Evolutionary conservation across 441 rosid genomes (phyloP), one percentile per base, ranked within the genome.

Genomic region (Manihot esculenta): DNA sequence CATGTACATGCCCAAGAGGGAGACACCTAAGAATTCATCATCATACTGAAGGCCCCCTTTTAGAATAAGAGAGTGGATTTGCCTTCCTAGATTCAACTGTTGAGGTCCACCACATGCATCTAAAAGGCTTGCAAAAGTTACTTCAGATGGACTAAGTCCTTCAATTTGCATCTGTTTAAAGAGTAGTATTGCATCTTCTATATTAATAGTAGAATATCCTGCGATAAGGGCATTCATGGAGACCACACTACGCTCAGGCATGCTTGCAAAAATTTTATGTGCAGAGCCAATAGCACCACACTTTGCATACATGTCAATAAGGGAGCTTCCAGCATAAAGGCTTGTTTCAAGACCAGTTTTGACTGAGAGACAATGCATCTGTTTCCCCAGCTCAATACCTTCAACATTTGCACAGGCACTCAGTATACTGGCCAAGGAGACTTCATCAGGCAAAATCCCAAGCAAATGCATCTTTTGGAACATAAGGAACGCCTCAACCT

Each of bases 181-280:
- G 72, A 89, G 81, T 69, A 44, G 60, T 62, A 86, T 70, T 61
- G 93, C 89, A 79, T 81, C 82, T 72, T 80, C 82, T 79, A 90
- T 50, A 80, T 84, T 70, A 64, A 74, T 77, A 68, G 79, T 80
- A 61, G 85, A 84, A 86, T 86, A 88, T 62, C 95, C 97, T 64
- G 94, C 85, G 78, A 94, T 86, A 70, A 91, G 72, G 66, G 97
- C 89, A 84, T 94, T 94, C 85, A 90, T 73, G 42, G 98, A 89
- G 77, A 81, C 93, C 76, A 87, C 89, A 69, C 83, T 84, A 60
- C 82, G 57, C 73, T 76, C 81, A 65, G 93, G 87, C 94, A 91
- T 80, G 75, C 78, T 70, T 72, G 68, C 76, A 71, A 85, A 74
- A 71, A 87, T 77, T 75, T 73, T 72, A 63, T 70, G 82, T 12